These are phyloP conservation scores for Phytophthora pseudosyringae DNA, from an alignment of 352 stramenopile genomes.

Conservation along the genomic window DNA sequence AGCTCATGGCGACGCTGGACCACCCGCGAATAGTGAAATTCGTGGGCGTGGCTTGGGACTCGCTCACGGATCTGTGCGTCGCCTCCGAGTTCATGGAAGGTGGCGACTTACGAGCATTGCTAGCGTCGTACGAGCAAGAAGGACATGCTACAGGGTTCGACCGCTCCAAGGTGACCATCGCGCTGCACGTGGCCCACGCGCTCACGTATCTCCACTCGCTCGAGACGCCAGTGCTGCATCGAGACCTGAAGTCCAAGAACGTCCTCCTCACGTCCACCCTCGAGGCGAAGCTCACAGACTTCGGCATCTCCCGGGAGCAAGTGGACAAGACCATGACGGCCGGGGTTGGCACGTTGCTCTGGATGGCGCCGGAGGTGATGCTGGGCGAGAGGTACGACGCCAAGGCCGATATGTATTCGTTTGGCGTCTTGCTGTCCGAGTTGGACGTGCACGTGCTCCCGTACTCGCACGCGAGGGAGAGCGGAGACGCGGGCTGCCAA, in stretches of 20 bases:
- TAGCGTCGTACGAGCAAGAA: slow-evolving; percentile 17
- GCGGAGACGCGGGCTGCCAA: not conserved
- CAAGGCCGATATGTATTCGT: slow-evolving; percentile 20
- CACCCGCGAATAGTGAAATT: slow-evolving; percentile 52
- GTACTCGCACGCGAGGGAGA: slow-evolving; percentile 33
- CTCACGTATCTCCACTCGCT: slow-evolving; percentile 30
- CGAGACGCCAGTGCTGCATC: slow-evolving; percentile 13
- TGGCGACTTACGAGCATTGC: slow-evolving; percentile 45
- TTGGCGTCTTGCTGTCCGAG: slow-evolving; percentile 28
- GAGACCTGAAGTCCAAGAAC: slow-evolving; percentile 24
- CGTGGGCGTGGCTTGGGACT: slow-evolving; percentile 54
- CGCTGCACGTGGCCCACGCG: slow-evolving; percentile 43
- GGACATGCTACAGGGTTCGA: slow-evolving; percentile 31
- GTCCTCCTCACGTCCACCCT: slow-evolving; percentile 28
- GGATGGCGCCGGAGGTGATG: slow-evolving; percentile 45
- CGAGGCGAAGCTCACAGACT: slow-evolving; percentile 53
- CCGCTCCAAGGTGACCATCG: slow-evolving; percentile 48
- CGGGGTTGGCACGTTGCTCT: slow-evolving; percentile 27
- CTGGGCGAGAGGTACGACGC: slow-evolving; percentile 28
- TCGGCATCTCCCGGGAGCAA: slow-evolving; percentile 36
- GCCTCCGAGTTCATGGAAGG: slow-evolving; percentile 52
- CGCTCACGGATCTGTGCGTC: slow-evolving; percentile 25
- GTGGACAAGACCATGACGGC: slow-evolving; percentile 39
- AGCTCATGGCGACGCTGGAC: slow-evolving; percentile 44
- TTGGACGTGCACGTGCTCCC: slow-evolving; percentile 33